These are phyloP conservation scores for Chrysanthemum seticuspe DNA, from an alignment of 129 eudicot species.

Conservation along the genomic window DNA sequence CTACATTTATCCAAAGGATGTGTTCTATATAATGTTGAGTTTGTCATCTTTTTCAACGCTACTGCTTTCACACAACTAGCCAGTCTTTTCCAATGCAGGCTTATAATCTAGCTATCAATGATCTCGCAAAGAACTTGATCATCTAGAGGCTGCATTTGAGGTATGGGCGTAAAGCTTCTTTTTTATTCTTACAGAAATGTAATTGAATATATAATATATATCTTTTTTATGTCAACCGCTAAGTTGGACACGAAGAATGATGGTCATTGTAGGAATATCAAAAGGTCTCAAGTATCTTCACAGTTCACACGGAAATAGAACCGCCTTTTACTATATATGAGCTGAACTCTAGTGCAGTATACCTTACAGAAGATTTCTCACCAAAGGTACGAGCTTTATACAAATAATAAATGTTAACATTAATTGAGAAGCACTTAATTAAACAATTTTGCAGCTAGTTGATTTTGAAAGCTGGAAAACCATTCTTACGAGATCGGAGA, in stretches of 20 bases:
- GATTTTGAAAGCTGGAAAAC: slow-evolving; percentile 96
- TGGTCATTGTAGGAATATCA: slow-evolving; percentile 74
- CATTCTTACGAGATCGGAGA: slow-evolving; percentile 71
- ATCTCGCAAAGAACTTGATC: too few relatives aligned
- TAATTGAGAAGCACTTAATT: too few relatives aligned
- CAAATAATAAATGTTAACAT: not conserved
- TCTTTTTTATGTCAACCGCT: slow-evolving; percentile 47
- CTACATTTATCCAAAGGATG: too few relatives aligned
- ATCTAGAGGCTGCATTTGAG: too few relatives aligned
- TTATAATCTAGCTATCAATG: not conserved
- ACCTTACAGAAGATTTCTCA: slow-evolving; percentile 90
- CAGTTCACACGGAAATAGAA: slow-evolving; percentile 83
- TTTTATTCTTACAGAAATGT: slow-evolving; percentile 11
- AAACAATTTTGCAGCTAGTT: slow-evolving; percentile 38
- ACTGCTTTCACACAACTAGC: too few relatives aligned
- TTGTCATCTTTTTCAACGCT: too few relatives aligned
- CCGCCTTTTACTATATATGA: slow-evolving; percentile 89
- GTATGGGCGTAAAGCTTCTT: too few relatives aligned
- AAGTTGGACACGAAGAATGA: slow-evolving; percentile 92
- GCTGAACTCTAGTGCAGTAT: slow-evolving; percentile 75
- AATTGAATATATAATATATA: not conserved
- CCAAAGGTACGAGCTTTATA: slow-evolving; percentile 59
- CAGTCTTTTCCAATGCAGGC: too few relatives aligned
- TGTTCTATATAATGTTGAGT: too few relatives aligned
- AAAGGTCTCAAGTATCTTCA: slow-evolving; percentile 79